These are phyloP conservation scores for Yamadazyma dendronema DNA, from an alignment of 1,139 yeast species.

Conservation along the genomic window DNA sequence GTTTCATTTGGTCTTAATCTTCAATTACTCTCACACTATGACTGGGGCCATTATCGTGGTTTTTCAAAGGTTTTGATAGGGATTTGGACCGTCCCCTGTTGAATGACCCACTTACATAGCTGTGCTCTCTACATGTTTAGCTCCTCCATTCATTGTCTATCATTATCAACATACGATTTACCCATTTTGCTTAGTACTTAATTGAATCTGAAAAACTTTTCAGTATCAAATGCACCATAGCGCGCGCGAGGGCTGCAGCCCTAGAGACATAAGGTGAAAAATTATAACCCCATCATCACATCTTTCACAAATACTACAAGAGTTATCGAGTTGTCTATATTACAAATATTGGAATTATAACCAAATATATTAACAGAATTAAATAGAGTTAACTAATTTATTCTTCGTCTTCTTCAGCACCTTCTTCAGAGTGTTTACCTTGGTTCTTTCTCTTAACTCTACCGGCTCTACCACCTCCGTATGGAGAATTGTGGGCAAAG, in stretches of 20 bases:
- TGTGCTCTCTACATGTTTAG: too few species aligned
- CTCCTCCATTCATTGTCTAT: not conserved
- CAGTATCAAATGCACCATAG: too few species aligned
- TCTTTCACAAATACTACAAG: too few species aligned
- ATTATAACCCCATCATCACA: too few species aligned
- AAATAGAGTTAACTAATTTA: slow-evolving; percentile 29
- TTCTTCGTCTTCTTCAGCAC: slow-evolving; percentile 64
- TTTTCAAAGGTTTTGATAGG: too few species aligned
- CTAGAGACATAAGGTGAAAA: slow-evolving; percentile 6
- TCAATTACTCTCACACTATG: too few species aligned
- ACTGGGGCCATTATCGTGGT: too few species aligned
- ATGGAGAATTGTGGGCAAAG: slow-evolving; percentile 98
- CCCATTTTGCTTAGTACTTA: slow-evolving; percentile 52
- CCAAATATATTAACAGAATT: slow-evolving; percentile 15
- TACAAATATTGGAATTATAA: slow-evolving; percentile 14
- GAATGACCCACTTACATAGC: too few species aligned
- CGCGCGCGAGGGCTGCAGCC: slow-evolving; percentile 17
- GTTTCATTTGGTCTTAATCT: too few species aligned
- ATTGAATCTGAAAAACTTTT: slow-evolving; percentile 16
- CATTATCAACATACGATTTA: slow-evolving; percentile 61
- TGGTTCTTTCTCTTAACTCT: slow-evolving; percentile 98
- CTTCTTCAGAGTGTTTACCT: slow-evolving; percentile 59
- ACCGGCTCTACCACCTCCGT: slow-evolving; percentile 99
- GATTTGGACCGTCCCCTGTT: too few species aligned
- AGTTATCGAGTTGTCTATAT: slow-evolving; percentile 3